Base-by-base conservation (phyloP, 345 rosid species). In the Diplotaxis tenuifolia region DNA sequence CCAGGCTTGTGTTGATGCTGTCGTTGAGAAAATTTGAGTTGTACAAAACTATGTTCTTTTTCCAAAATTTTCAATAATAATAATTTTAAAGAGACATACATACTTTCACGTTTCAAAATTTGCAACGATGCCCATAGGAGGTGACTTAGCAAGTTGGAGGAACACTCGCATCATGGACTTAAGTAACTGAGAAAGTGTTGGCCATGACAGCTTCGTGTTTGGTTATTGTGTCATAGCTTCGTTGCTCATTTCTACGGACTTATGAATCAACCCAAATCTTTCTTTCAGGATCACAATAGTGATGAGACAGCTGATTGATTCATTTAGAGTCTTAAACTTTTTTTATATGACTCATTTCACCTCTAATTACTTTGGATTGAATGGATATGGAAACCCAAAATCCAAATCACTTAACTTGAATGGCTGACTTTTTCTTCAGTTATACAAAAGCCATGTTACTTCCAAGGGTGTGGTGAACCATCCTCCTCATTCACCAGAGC, bases 21-120 rank as follows among this genome's bases (percentile, higher is more conserved):
- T 36, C 42, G 42, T 36, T 36, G 15, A 65, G 60, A 74, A 34
- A 23, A 67, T 67, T 60, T 75, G 61, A 52, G 23, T n/a, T 60
- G 78, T 67, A 67, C 61, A 66, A 66, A 65, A 47, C 53, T 47
- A 71, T 66, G 18, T 31, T 3, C n/a, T 74, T 45, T 27, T 21
- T 28, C 53, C 18, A 42, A 50, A 34, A 18, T 59, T 1, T n/a
- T 42, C 50, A n/a, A 42, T 42, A 6, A 60, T 28, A 47, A 66
- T 32, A 23, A 58, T n/a, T 7, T 42, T 7, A n/a, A 42, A 53
- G 5, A 57, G 29, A 27, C 28, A 38, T 68, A 38, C 54, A 54
- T 6, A 7, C 49, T 1, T 32, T 14, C 32, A 53, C 50, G 45
- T 25, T 25, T 6, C 16, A 34, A 50, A 54, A 15, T 12, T 53